Percentiles rank a stretch among this genome's conserved stretches.
Conservation (phyloP, 805 yeast species). For the Yamadazyma paraphyllophila region DNA sequence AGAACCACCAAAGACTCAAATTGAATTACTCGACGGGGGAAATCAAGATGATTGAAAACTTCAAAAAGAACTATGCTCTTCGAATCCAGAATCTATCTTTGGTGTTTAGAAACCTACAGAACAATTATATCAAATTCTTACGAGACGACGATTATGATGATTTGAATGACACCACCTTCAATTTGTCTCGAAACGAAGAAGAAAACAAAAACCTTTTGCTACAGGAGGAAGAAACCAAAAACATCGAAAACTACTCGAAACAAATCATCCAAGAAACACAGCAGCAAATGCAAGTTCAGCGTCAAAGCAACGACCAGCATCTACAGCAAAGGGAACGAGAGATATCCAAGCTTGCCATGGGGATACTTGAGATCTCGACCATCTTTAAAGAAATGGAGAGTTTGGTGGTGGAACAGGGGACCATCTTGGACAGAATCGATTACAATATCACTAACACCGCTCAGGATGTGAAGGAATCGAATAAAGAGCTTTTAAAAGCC, state of each 20-base stretch:
- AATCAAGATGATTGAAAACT: constrained; percentile 67
- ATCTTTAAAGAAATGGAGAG: constrained; percentile 92
- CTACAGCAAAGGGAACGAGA: constrained; percentile 82
- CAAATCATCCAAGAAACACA: constrained; percentile 28
- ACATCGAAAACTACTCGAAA: constrained; percentile 36
- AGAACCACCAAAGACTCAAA: constrained; percentile 41
- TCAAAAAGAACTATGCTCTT: constrained; percentile 80
- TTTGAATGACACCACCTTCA: constrained; percentile 9
- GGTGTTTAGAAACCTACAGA: constrained; percentile 81
- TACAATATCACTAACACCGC: constrained; percentile 84
- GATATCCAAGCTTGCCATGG: constrained; percentile 87
- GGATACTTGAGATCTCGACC: constrained; percentile 88
- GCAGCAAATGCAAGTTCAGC: constrained; percentile 16
- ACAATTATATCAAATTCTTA: constrained; percentile 79
- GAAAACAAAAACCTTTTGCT: constrained; percentile 9
- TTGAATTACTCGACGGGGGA: constrained; percentile 46
- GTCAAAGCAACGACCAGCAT: constrained; percentile 23
- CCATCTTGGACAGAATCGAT: constrained; percentile 88
- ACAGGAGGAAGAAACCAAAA: constrained; percentile 25
- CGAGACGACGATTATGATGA: constrained; percentile 65
- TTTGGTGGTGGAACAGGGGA: constrained; percentile 92
- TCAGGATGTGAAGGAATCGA: constrained; percentile 71
- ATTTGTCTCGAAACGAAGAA: neutral
- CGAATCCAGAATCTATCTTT: constrained; percentile 78
- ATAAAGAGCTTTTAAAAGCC: constrained; percentile 73